Base-by-base conservation (phyloP, 371 early-diverging fungal genomes). In the Thermomucor indicae-seudaticae region DNA sequence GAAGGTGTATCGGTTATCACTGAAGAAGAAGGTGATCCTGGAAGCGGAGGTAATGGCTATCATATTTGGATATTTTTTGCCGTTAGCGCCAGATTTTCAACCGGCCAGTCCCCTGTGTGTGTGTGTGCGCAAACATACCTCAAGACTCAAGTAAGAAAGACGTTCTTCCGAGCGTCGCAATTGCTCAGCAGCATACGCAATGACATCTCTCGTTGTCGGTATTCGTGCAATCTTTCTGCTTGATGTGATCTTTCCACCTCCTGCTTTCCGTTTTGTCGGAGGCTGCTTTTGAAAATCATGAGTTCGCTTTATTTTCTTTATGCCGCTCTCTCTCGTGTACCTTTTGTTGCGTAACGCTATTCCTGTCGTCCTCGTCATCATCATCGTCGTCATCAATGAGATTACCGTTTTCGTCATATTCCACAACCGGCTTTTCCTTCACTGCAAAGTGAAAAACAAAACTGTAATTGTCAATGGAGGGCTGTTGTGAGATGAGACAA, bases 391-490 rank as follows among this genome's bases (percentile, higher is more conserved):
- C 54, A 24, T 62, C 52, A 38, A 72, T 57, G 6, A 71, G 43
- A 22, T 71, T 59, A 6, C 75, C 75, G 38, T 69, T 47, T 47
- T 71, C 72, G 42, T 75, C 75, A 29, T 75, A 75, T 50, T 75
- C 75, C 5, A 75, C 70, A n/a, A 75, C 37, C 2, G 60, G 50
- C 17, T 69, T 75, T 38, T 58, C 58, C 38, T 57, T 64, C 11
- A 62, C 75, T 75, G 49, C 2, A 39, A 22, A 1, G 30, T 24
- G 37, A 50, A 6, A 24, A 23, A 28, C 24, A 19, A 39, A 14
- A 0, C 19, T 35, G 29, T 48, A n/a, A 5, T 22, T 8, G 22
- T 0, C 23, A 41, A 1, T 20, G n/a, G n/a, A n/a, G n/a, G n/a
- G n/a, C n/a, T n/a, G 30, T 23, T 27, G 27, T 12, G n/a, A 20